Evolutionary conservation across 106 monocot genomes (phyloP).

Genomic region (Apostasia ramifera): DNA sequence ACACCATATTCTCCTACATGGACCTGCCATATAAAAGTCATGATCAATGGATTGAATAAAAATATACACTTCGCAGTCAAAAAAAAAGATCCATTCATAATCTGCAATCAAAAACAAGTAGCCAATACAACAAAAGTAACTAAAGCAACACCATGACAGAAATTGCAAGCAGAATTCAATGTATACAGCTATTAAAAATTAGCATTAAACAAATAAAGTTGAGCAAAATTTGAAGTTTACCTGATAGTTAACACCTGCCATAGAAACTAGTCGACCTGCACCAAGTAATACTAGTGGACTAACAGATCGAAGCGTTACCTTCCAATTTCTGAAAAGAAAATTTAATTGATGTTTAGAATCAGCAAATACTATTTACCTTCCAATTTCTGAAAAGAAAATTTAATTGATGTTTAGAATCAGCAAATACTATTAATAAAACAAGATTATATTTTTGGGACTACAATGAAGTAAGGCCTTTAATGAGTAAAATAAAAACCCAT

Average conservation of each 20-base stretch:
- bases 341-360: no score
- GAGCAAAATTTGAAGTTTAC: constrained; percentile 15
- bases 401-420: no score
- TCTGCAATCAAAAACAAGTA: not conserved
- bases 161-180: not conserved
- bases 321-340: constrained; percentile 47
- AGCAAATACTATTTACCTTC: constrained; percentile 32
- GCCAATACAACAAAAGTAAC: not conserved
- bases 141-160: not conserved
- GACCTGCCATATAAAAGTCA: constrained; percentile 40
- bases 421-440: not conserved
- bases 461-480: not conserved
- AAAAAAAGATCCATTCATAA: not conserved
- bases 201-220: no score
- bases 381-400: constrained; percentile 39
- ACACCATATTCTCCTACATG: constrained; percentile 98
- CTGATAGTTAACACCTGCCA: constrained; percentile 87
- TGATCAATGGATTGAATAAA: not conserved
- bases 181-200: no score
- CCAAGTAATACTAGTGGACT: constrained; percentile 76
- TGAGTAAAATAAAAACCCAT: not conserved
- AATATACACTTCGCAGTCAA: not conserved
- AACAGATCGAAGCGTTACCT: constrained; percentile 39
- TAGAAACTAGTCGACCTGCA: constrained; percentile 67
- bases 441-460: constrained; percentile 4